Percentiles rank a stretch among this genome's conserved stretches.
Conservation (phyloP, 805 yeast genomes). For the Pichia heedii region DNA sequence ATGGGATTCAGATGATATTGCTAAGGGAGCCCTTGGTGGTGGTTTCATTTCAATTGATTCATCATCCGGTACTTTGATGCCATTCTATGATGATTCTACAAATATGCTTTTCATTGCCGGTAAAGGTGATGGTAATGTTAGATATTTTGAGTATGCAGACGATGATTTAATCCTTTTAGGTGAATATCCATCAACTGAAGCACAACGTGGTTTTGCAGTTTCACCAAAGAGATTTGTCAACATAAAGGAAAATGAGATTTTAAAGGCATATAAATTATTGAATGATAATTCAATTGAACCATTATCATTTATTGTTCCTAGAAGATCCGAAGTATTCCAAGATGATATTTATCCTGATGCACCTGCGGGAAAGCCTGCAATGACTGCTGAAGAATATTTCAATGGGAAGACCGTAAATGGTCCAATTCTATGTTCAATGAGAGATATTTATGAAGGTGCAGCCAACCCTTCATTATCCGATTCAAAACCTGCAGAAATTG, state of each 20-base stretch:
- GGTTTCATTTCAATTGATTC: conserved; percentile 83
- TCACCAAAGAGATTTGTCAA: conserved; percentile 79
- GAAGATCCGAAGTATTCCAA: conserved; percentile 89
- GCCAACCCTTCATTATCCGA: conserved; percentile 42
- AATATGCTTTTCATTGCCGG: conserved; percentile 85
- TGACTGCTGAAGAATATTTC: conserved; percentile 72
- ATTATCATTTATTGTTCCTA: conserved; percentile 84
- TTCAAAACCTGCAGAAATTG: conserved; percentile 24
- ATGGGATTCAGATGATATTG: conserved; percentile 76
- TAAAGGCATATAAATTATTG: conserved; percentile 77
- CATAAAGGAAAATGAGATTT: conserved; percentile 75
- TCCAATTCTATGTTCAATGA: conserved; percentile 72
- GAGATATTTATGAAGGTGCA: conserved; percentile 68
- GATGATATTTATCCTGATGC: conserved; percentile 89
- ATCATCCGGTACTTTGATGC: conserved; percentile 89
- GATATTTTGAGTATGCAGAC: conserved; percentile 82
- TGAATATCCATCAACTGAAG: conserved; percentile 82
- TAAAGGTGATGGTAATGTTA: conserved; percentile 95
- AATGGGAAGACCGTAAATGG: conserved; percentile 73
- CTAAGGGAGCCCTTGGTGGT: conserved; percentile 80
- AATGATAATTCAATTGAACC: conserved; percentile 83
- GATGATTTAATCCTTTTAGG: conserved; percentile 78
- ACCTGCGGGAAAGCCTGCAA: conserved; percentile 71
- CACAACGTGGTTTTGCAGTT: conserved; percentile 93
- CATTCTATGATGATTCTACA: conserved; percentile 76